A percentile compares a stretch with the other conserved stretches of the same genome.
These are phyloP conservation scores for Amanita muscaria DNA, from an alignment of 768 basidiomycete genomes.

Conservation along the genomic window DNA sequence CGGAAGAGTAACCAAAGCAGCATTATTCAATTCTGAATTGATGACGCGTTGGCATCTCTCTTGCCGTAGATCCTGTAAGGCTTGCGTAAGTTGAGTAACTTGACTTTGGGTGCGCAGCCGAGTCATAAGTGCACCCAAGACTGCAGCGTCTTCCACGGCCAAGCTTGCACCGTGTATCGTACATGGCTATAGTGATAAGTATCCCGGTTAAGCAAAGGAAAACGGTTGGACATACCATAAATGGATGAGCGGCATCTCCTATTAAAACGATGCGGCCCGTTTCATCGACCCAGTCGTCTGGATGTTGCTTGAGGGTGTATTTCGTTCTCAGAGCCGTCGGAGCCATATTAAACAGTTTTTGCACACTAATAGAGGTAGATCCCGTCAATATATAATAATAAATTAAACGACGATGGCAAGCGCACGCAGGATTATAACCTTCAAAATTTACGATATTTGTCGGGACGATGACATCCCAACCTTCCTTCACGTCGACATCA, in stretches of 20 bases:
- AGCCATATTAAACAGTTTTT: constrained; percentile 25
- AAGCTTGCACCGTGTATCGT: constrained; percentile 38
- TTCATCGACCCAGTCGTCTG: constrained; percentile 44
- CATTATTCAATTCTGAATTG: constrained; percentile 34
- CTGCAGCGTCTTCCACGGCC: constrained; percentile 49
- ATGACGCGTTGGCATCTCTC: constrained; percentile 34
- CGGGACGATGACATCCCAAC: constrained; percentile 27
- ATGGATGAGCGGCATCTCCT: constrained; percentile 50
- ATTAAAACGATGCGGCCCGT: constrained; percentile 37
- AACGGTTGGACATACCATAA: constrained; percentile 29
- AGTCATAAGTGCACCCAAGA: constrained; percentile 44
- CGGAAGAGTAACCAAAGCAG: constrained; percentile 32
- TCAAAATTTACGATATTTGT: constrained; percentile 26
- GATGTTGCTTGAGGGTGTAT: constrained; percentile 18
- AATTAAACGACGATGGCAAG: constrained; percentile 5
- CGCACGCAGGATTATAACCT: constrained; percentile 28
- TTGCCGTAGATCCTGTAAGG: constrained; percentile 44
- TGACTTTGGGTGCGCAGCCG: constrained; percentile 34
- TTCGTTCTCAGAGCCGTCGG: constrained; percentile 23
- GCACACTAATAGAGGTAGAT: constrained; percentile 17
- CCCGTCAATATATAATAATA: not conserved
- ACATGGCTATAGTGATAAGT: constrained; percentile 30
- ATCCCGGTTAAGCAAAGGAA: constrained; percentile 3
- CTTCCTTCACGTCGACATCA: constrained; percentile 18
- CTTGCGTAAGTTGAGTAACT: constrained; percentile 37